phyloP scores from a whole-genome alignment of 352 stramenopile species.

The Phytophthora parvispora region DNA sequence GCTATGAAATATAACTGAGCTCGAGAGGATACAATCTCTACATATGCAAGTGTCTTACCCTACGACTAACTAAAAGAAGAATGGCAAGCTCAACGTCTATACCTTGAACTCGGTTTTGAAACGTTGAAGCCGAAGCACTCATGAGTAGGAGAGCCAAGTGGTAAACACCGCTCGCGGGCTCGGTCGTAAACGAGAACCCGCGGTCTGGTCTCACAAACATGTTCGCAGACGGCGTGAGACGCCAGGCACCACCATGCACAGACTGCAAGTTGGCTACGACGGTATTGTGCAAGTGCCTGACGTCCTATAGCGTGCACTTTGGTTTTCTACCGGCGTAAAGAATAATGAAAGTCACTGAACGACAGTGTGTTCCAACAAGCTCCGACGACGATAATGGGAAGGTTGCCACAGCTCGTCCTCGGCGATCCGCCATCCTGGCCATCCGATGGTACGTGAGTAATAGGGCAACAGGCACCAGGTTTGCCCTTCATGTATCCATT shows the following conservation, averaged over 20 bases:
- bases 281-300: no score
- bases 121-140: neutral
- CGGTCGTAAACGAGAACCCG: neutral
- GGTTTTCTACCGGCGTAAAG: no score
- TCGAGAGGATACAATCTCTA: no score
- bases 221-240: conserved; percentile 3
- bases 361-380: no score
- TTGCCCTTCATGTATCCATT: conserved; percentile 22
- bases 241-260: neutral
- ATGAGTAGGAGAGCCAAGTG: neutral
- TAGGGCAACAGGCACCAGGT: conserved; percentile 2
- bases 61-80: no score
- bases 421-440: conserved; percentile 2
- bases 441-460: conserved; percentile 18
- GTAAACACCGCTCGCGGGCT: neutral
- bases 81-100: no score
- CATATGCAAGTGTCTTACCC: neutral
- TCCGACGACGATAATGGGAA: neutral
- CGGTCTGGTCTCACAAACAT: conserved; percentile 1
- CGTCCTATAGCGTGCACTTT: no score
- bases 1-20: neutral
- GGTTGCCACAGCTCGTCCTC: neutral
- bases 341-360: no score
- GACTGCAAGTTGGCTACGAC: no score
- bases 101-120: no score